Percentiles rank a stretch among this genome's conserved stretches.
Conservation (phyloP, 495 filamentous ascomycete genomes). For the Neurospora sublineolata region DNA sequence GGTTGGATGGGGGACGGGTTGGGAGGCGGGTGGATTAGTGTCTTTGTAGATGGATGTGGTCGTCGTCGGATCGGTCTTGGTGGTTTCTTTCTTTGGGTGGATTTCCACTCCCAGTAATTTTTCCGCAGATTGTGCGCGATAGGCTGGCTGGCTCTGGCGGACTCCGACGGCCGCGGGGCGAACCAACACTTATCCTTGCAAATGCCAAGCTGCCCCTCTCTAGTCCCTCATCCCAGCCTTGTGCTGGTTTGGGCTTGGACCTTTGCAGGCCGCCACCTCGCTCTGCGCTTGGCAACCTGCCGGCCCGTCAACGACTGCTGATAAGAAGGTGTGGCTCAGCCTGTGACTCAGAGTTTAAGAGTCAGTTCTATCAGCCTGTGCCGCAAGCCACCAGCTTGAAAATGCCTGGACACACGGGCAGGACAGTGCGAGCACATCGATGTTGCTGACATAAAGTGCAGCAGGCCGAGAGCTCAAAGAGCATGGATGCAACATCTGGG, state of each 20-base stretch:
- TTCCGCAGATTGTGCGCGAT: conserved; percentile 28
- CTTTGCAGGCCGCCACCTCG: not conserved
- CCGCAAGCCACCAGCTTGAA: not conserved
- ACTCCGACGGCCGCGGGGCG: not conserved
- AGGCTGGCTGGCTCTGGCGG: conserved; percentile 5
- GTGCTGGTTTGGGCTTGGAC: not conserved
- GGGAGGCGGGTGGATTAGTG: not conserved
- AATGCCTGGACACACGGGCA: not conserved
- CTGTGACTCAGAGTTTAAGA: not conserved
- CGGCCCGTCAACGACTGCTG: not conserved
- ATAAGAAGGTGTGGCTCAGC: not conserved
- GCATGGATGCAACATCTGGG: not conserved
- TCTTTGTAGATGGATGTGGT: not conserved
- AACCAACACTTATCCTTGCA: not conserved
- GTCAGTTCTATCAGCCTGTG: not conserved
- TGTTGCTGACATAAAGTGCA: not conserved
- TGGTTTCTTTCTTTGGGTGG: conserved; percentile 7
- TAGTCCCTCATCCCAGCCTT: not conserved
- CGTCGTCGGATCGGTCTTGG: conserved; percentile 2
- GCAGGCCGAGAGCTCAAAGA: not conserved
- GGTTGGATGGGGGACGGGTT: not conserved
- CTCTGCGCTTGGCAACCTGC: not conserved
- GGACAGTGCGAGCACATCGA: not conserved
- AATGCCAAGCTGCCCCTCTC: not conserved
- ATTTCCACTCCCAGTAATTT: conserved; percentile 19